Conservation (phyloP, 116 monocot species). For the Dioscorea cayenensis region DNA sequence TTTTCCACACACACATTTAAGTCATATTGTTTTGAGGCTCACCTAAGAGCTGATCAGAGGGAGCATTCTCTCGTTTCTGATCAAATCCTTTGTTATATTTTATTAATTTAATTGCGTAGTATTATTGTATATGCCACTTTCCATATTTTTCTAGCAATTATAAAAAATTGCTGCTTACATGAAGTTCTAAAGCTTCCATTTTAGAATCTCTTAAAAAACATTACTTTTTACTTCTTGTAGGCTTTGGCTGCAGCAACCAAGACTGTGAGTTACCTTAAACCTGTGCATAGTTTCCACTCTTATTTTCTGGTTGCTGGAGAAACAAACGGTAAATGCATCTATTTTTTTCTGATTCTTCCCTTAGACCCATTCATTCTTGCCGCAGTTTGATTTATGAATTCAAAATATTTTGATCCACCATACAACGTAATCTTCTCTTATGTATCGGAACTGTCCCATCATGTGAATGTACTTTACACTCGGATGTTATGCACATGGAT, state of each 20-base stretch:
- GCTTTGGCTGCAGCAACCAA: conserved; percentile 1
- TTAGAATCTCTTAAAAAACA: not conserved
- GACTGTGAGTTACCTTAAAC: not conserved
- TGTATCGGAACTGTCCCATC: not conserved
- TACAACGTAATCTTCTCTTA: not conserved
- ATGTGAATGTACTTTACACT: not conserved
- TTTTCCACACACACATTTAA: too few relatives aligned
- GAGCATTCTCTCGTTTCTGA: not conserved
- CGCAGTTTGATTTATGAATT: too few relatives aligned
- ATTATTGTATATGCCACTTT: too few relatives aligned
- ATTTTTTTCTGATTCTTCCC: not conserved
- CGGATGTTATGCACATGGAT: not conserved
- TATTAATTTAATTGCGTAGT: not conserved
- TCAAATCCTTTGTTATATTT: not conserved
- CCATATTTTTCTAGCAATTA: not conserved
- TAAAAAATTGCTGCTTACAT: not conserved
- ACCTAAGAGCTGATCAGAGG: not conserved
- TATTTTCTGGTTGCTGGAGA: not conserved
- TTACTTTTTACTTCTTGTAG: not conserved
- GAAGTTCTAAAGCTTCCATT: not conserved
- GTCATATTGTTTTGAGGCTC: too few relatives aligned
- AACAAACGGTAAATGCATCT: not conserved
- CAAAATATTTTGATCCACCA: too few relatives aligned
- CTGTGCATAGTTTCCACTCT: not conserved
- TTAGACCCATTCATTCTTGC: not conserved